Base-by-base conservation (phyloP, 345 rosid genomes). In the Tarenaya hassleriana region DNA sequence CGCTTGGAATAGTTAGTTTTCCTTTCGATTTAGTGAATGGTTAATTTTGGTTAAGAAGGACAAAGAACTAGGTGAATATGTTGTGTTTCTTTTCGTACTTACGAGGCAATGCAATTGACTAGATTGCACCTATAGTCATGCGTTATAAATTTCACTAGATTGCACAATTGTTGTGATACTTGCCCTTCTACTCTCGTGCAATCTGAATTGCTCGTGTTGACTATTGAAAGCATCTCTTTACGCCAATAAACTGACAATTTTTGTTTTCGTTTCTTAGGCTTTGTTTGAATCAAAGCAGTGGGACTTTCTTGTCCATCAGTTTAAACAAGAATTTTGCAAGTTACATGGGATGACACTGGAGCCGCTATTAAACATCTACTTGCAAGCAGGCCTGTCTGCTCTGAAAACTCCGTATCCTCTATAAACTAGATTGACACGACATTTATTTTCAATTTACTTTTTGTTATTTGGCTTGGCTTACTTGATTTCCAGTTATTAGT, bases 321-420 rank as follows among this genome's bases (percentile, higher is more conserved):
- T 92, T 64, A 85, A 81, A 70, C 88, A 79, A 68, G 98, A 92
- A 69, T 85, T 92, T 76, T 88, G 82, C 82, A 79, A 68, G 77
- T 63, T 92, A 55, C 83, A 88, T 71, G 98, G 98, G 78, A 92
- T 92, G 97, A 79, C 98, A 13, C 58, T 77, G 47, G 97, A 88
- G 73, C 95, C 98, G 14, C 64, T 92, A 66, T 67, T 92, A 66
- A 88, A 81, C 73, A 92, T 92, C 46, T 92, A 77, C 67, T 70
- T 92, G 53, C 97, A 92, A 72, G 97, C 95, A 55, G 98, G 98
- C 70, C 71, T 92, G 70, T 92, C 94, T 59, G 91, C 97, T 3
- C 62, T 92, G 66, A 92, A 92, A 74, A 85, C 98, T 55, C 87
- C 91, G 97, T 88, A 92, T 81, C 82, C 91, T 41, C 9, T 56